These are phyloP conservation scores for Coemansia sp. DNA, from an alignment of 192 early-diverging fungal species.

Conservation along the genomic window DNA sequence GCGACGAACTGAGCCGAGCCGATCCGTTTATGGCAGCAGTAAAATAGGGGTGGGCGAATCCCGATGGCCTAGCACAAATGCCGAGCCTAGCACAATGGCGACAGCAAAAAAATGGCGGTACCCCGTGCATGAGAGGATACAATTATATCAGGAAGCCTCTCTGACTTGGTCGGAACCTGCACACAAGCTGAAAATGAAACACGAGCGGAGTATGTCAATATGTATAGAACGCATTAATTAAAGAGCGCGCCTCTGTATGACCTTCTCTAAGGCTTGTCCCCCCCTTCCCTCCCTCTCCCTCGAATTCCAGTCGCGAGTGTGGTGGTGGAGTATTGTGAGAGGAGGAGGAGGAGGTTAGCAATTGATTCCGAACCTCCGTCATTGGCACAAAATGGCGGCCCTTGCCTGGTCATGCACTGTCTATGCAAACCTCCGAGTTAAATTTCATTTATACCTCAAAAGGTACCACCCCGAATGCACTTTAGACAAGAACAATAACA, in stretches of 20 bases:
- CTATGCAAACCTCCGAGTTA: constrained; percentile 12
- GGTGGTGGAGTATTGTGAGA: not conserved
- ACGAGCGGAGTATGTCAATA: not conserved
- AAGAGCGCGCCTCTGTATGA: not conserved
- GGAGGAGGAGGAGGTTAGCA: not conserved
- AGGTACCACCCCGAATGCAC: not conserved
- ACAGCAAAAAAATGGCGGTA: not conserved
- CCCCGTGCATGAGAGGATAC: not conserved
- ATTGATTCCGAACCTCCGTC: not conserved
- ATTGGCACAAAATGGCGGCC: not conserved
- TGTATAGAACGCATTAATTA: not conserved
- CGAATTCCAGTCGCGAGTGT: not conserved
- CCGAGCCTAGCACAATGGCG: not conserved
- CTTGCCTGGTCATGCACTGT: not conserved
- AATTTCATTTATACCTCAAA: not conserved
- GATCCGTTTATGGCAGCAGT: not conserved
- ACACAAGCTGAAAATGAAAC: not conserved
- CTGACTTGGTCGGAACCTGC: not conserved
- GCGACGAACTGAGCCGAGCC: not conserved
- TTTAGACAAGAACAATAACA: not conserved
- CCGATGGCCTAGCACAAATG: not conserved
- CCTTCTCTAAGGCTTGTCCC: not conserved
- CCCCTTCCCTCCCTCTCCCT: not conserved
- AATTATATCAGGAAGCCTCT: not conserved
- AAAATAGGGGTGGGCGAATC: not conserved